These are phyloP conservation scores for Herpotrichia juniperi DNA, from an alignment of 2,329 filamentous ascomycete species.

Conservation along the genomic window DNA sequence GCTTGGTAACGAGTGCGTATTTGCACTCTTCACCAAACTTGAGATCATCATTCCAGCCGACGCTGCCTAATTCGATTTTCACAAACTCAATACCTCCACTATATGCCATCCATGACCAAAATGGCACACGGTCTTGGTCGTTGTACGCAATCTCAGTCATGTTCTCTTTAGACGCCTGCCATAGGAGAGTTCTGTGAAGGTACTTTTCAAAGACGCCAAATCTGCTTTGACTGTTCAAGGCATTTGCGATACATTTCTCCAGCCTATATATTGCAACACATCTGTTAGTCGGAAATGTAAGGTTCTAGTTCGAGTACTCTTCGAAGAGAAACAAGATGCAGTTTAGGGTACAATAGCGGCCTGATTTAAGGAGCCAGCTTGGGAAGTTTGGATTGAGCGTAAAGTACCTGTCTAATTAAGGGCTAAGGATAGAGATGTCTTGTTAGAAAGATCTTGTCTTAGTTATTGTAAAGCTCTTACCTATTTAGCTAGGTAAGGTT, in stretches of 20 bases:
- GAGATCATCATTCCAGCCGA: conserved; percentile 7
- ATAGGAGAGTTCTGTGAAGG: conserved; percentile 23
- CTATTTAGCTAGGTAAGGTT: too few relatives aligned
- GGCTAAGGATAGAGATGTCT: conserved; percentile 10
- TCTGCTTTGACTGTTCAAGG: conserved; percentile 12
- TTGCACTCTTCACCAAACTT: conserved; percentile 16
- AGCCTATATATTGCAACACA: conserved; percentile 21
- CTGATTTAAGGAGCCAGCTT: conserved; percentile 12
- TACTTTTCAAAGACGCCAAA: conserved; percentile 19
- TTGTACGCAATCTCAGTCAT: conserved; percentile 13
- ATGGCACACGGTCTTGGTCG: conserved; percentile 12
- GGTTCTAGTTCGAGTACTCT: conserved; percentile 17
- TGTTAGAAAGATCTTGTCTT: too few relatives aligned
- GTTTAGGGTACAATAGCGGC: conserved; percentile 7
- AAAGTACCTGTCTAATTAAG: conserved; percentile 11
- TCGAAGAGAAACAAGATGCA: conserved; percentile 18
- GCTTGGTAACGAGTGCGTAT: conserved; percentile 5
- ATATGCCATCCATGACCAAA: conserved; percentile 21
- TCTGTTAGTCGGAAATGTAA: conserved; percentile 18
- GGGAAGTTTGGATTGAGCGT: conserved; percentile 22
- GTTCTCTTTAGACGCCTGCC: conserved; percentile 12
- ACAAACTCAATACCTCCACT: conserved; percentile 11
- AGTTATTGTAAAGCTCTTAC: too few relatives aligned
- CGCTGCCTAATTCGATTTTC: conserved; percentile 1
- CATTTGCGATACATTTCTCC: conserved; percentile 16